Conservation (phyloP, 139 green algal genomes). For the Penium margaritaceum region DNA sequence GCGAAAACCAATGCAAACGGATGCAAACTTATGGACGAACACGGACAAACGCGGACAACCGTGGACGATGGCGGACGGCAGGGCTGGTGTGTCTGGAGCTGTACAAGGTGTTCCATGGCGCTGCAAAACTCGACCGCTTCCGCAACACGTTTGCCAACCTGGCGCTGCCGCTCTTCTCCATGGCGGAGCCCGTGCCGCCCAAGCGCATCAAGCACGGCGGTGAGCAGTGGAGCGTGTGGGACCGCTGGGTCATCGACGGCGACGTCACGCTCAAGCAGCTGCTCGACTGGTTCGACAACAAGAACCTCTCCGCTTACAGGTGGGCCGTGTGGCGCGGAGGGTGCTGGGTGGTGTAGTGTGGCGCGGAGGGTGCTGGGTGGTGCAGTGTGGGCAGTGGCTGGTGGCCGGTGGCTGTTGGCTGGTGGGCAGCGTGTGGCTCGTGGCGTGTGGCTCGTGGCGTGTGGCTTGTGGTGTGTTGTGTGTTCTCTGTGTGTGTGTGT, state of each 20-base stretch:
- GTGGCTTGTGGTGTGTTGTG: too few relatives aligned
- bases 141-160: constrained; percentile 98
- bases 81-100: constrained; percentile 92
- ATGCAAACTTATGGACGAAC: too few relatives aligned
- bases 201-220: constrained; percentile 67
- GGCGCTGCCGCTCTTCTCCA: constrained; percentile 91
- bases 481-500: too few relatives aligned
- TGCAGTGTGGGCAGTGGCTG: too few relatives aligned
- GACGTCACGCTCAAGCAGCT: constrained; percentile 88
- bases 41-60: too few relatives aligned
- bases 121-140: constrained; percentile 76
- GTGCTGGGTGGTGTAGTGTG: too few relatives aligned
- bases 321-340: too few relatives aligned
- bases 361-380: too few relatives aligned
- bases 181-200: constrained; percentile 81
- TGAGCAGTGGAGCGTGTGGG: constrained; percentile 85
- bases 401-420: too few relatives aligned
- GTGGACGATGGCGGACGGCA: too few relatives aligned
- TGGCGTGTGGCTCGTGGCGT: too few relatives aligned
- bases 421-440: too few relatives aligned
- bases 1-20: constrained; percentile 79
- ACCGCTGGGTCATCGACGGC: constrained; percentile 89
- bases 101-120: constrained; percentile 77
- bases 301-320: constrained; percentile 74
- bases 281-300: constrained; percentile 80